These are phyloP conservation scores for Ophiocordyceps sinensis DNA, from an alignment of 2,329 filamentous ascomycete genomes.

Conservation along the genomic window DNA sequence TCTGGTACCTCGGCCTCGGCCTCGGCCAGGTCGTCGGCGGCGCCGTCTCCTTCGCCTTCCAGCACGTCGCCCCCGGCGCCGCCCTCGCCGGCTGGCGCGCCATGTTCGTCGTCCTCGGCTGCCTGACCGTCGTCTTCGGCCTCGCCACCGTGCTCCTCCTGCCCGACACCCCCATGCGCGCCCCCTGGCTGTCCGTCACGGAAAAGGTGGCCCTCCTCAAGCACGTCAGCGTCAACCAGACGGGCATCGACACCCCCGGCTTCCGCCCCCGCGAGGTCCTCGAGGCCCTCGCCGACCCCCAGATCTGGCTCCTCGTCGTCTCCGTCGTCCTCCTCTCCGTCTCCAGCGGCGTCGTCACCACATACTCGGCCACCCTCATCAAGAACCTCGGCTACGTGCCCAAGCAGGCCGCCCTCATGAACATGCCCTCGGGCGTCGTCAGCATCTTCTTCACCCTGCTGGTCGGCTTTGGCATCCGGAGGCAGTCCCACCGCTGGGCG, in stretches of 20 bases:
- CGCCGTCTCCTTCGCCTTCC: slow-evolving; percentile 47
- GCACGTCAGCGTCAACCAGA: slow-evolving; percentile 42
- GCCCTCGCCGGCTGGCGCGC: slow-evolving; percentile 50
- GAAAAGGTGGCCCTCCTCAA: slow-evolving; percentile 35
- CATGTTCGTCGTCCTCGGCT: slow-evolving; percentile 56
- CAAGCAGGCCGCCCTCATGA: slow-evolving; percentile 33
- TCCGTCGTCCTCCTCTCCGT: slow-evolving; percentile 34
- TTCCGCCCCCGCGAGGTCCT: slow-evolving; percentile 37
- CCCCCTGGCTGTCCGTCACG: slow-evolving; percentile 27
- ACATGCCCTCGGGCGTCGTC: slow-evolving; percentile 37
- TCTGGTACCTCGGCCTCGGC: slow-evolving; percentile 48
- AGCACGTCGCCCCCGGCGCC: slow-evolving; percentile 36
- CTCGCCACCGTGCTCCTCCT: slow-evolving; percentile 17
- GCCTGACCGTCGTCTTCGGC: slow-evolving; percentile 21
- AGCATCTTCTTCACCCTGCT: slow-evolving; percentile 36
- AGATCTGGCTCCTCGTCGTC: slow-evolving; percentile 34
- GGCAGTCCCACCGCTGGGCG: slow-evolving; percentile 32
- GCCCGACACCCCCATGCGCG: slow-evolving; percentile 31
- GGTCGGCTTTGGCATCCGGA: slow-evolving; percentile 31
- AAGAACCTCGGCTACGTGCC: slow-evolving; percentile 28
- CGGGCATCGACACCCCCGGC: slow-evolving; percentile 37
- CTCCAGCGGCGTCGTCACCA: slow-evolving; percentile 38
- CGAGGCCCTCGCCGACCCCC: slow-evolving; percentile 36
- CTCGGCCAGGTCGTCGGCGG: slow-evolving; percentile 48
- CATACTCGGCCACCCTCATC: slow-evolving; percentile 40